phyloP scores from a whole-genome alignment of 768 basidiomycete species.

The Naematelia encephala region DNA sequence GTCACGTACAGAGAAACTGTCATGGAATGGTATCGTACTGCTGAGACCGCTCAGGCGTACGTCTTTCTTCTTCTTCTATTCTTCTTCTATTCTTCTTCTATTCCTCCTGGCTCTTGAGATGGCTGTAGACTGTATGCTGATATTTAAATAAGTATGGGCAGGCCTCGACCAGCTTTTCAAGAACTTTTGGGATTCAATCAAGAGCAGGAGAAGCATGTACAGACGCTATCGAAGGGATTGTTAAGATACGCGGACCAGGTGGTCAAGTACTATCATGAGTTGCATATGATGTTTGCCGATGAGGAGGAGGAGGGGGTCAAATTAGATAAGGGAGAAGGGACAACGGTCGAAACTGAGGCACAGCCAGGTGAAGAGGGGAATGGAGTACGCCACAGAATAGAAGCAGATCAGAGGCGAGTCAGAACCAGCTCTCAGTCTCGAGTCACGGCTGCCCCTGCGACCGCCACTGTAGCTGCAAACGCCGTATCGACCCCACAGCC shows the following conservation, averaged over 20 bases:
- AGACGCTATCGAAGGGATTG: not conserved
- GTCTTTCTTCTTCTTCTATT: not conserved
- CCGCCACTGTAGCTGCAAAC: too few relatives aligned
- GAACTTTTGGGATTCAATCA: not conserved
- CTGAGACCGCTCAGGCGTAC: conserved; percentile 4
- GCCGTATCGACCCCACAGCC: not conserved
- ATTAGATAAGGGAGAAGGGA: not conserved
- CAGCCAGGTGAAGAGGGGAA: too few relatives aligned
- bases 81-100: not conserved
- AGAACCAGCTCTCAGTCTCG: too few relatives aligned
- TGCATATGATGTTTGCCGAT: not conserved
- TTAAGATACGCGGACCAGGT: conserved; percentile 7
- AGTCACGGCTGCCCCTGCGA: too few relatives aligned
- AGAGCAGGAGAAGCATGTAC: not conserved
- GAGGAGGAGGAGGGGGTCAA: not conserved
- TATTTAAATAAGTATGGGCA: not conserved
- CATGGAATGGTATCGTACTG: conserved; percentile 7
- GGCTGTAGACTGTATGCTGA: not conserved
- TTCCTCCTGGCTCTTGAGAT: not conserved
- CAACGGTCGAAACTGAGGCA: too few relatives aligned
- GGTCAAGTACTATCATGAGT: conserved; percentile 8
- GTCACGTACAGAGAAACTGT: conserved; percentile 9
- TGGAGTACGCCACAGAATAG: too few relatives aligned
- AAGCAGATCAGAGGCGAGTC: too few relatives aligned
- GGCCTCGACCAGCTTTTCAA: not conserved